Base-by-base conservation (phyloP, 225 moss, liverwort and hornwort genomes). In the Physcomitrium patens region DNA sequence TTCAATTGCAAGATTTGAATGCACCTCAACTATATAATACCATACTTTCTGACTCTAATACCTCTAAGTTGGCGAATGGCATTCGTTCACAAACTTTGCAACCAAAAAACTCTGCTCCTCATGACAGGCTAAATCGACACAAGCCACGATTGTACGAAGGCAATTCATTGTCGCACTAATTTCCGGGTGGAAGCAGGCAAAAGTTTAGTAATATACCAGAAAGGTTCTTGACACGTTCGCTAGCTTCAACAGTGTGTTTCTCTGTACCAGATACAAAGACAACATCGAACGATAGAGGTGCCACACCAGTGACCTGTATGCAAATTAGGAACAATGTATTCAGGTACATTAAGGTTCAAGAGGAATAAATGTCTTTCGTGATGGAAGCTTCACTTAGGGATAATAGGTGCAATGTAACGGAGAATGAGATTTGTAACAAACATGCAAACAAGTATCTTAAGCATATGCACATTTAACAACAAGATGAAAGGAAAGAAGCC, bases 241-340 rank as follows among this genome's bases (percentile, higher is more conserved):
- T 56, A 44, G 80, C 76, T 68, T 70, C 69, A 63, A 59, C 70
- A 58, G 47, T 66, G 44, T 86, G 68, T 74, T 66, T 84, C n/a
- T 86, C 58, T 9, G 88, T 85, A 37, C 93, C 95, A 22, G 97
- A 93, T 17, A 99, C 78, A 80, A 99, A 95, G 55, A 88, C 88
- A 41, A 90, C 27, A 52, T 99, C 95, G 72, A 93, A 69, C 23
- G 91, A 91, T 43, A 93, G 82, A 67, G 95, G 94, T 59, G 83
- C 77, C 61, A 67, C 74, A 62, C 94, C 93, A 58, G 91, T 84
- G 28, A 99, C 79, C 95, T 95, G 91, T 63, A 71, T 75, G 66
- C 23, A 65, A 37, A 69, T 59, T 54, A 65, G 31, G 48, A 1
- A 74, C 63, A 53, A 37, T 51, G 18, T 26, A 9, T 26, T 42